A percentile compares a stretch with the other conserved stretches of the same genome.
Evolutionary conservation across 2,329 filamentous ascomycete species (phyloP).

Genomic region (Cylindrodendrum hubeiense): DNA sequence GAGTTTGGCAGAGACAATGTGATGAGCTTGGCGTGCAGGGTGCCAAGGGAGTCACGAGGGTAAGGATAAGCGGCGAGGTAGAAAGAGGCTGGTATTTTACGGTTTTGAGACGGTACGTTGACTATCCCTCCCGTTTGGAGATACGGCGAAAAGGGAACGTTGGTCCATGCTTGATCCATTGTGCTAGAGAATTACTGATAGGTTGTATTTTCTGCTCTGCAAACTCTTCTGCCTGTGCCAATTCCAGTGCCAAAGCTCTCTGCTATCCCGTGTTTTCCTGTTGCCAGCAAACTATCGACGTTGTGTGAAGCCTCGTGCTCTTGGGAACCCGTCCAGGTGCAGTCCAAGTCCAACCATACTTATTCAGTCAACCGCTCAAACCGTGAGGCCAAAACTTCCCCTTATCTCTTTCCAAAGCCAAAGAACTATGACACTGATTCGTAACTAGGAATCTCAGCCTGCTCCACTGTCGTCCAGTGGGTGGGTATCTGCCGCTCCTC

Average conservation of each 20-base stretch:
- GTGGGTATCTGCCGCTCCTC: slow-evolving; percentile 13
- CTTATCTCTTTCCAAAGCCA: background rate
- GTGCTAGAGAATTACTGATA: background rate
- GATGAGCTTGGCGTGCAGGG: slow-evolving; percentile 26
- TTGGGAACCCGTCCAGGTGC: background rate
- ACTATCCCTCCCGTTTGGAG: background rate
- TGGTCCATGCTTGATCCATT: background rate
- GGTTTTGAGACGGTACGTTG: background rate
- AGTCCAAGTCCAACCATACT: background rate
- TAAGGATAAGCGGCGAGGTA: background rate
- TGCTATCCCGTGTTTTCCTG: background rate
- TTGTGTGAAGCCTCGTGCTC: background rate
- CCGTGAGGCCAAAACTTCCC: background rate
- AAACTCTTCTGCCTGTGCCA: background rate
- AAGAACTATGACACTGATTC: background rate
- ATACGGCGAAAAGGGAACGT: background rate
- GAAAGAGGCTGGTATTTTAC: background rate
- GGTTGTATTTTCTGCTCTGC: background rate
- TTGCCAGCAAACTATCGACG: too few species aligned
- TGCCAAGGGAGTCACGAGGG: slow-evolving; percentile 8
- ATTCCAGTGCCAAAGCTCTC: background rate
- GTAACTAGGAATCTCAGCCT: background rate
- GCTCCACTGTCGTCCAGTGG: background rate
- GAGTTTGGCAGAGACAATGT: background rate
- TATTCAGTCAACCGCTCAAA: background rate